Percentiles rank a stretch among this genome's conserved stretches.
Conservation (phyloP, 345 rosid species). For the Camelina hispida region DNA sequence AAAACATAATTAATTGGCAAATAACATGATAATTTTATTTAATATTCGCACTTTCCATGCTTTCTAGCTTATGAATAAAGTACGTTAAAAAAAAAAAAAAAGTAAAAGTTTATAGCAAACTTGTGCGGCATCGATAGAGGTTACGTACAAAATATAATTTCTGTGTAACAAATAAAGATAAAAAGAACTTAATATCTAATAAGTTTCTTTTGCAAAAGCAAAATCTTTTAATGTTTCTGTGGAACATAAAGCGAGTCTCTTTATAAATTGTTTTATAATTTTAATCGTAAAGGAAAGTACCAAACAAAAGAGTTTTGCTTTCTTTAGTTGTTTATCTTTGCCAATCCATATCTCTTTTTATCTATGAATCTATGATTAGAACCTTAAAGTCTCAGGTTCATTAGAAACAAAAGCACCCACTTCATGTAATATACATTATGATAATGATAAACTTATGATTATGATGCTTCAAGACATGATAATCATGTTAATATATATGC, state of each 20-base stretch:
- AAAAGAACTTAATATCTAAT: conserved; percentile 17
- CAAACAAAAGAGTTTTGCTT: conserved; percentile 43
- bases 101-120: conserved; percentile 59
- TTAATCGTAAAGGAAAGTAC: conserved; percentile 35
- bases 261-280: conserved; percentile 27
- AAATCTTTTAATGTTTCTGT: conserved; percentile 39
- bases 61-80: conserved; percentile 49
- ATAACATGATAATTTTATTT: conserved; percentile 14
- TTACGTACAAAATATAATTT: conserved; percentile 45
- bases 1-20: background rate
- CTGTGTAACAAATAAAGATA: conserved; percentile 34
- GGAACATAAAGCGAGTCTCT: conserved; percentile 37
- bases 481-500: background rate
- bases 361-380: conserved; percentile 37
- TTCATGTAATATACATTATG: conserved; percentile 2
- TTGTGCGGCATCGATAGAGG: conserved; percentile 53
- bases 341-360: conserved; percentile 37
- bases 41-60: conserved; percentile 38
- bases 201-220: conserved; percentile 39
- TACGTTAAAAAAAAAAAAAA: conserved; percentile 51
- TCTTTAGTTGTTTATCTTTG: conserved; percentile 20
- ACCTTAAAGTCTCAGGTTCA: conserved; percentile 44
- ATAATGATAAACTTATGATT: conserved; percentile 20
- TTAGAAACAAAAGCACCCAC: conserved; percentile 45
- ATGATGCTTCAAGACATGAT: conserved; percentile 15